phyloP scores from a whole-genome alignment of 495 filamentous ascomycete species.

The Immersiella caudata region DNA sequence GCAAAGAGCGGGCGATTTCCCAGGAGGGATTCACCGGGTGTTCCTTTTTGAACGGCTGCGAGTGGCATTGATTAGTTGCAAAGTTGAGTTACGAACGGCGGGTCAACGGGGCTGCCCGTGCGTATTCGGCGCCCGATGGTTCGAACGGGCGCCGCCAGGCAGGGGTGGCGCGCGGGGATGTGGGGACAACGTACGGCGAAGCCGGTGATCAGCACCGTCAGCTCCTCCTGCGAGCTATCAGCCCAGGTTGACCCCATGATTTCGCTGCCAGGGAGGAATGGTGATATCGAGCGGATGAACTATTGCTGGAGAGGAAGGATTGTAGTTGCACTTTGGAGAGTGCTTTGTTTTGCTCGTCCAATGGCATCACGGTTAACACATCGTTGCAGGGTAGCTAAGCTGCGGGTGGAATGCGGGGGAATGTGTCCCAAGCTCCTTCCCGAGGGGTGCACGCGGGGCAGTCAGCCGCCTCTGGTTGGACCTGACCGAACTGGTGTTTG shows the following conservation, averaged over 20 bases:
- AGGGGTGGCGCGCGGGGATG: not conserved
- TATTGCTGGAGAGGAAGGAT: not conserved
- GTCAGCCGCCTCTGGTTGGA: not conserved
- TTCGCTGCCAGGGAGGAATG: not conserved
- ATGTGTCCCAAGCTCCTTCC: not conserved
- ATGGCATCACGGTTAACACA: not conserved
- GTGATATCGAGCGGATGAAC: too few species aligned
- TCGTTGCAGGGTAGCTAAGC: not conserved
- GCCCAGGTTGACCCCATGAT: slow-evolving; percentile 3
- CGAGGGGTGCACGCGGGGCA: not conserved
- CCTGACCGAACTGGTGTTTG: too few species aligned
- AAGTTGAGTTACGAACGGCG: not conserved
- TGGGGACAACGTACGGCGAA: slow-evolving; percentile 62
- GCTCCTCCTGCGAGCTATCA: slow-evolving; percentile 42
- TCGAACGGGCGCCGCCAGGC: not conserved
- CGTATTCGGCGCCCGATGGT: too few species aligned
- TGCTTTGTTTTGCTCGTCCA: not conserved
- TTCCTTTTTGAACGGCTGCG: slow-evolving; percentile 65
- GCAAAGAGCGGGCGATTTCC: slow-evolving; percentile 61
- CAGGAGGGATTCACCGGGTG: slow-evolving; percentile 72
- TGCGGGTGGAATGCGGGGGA: not conserved
- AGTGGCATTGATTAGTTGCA: not conserved
- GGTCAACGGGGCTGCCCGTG: not conserved
- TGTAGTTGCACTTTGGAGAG: not conserved
- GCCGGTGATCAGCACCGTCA: slow-evolving; percentile 72